Evolutionary conservation across 306 rosid species (phyloP).

Genomic region (Sicyos edulis): DNA sequence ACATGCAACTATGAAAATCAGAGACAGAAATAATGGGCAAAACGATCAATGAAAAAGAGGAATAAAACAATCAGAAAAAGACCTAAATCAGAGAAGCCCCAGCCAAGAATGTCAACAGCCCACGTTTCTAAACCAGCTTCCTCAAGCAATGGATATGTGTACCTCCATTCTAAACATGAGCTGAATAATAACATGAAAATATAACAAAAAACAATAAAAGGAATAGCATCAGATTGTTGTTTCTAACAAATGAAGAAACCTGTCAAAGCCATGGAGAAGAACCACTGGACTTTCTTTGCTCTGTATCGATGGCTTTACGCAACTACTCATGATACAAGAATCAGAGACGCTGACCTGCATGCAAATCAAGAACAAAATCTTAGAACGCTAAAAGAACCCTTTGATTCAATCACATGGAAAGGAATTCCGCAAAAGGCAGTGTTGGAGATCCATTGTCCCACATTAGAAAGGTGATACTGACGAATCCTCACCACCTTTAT

Average conservation of each 20-base stretch:
- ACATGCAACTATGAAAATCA: constrained; percentile 19
- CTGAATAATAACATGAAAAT: constrained; percentile 52
- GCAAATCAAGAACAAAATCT: not conserved
- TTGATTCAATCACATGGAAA: not conserved
- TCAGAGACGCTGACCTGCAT: constrained; percentile 56
- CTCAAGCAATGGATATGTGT: constrained; percentile 72
- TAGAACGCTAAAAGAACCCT: not conserved
- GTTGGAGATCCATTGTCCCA: too few relatives aligned
- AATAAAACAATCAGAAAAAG: constrained; percentile 21
- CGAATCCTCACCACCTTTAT: too few relatives aligned
- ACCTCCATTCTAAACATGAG: constrained; percentile 97
- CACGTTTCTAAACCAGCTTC: constrained; percentile 79
- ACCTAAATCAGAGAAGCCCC: constrained; percentile 99
- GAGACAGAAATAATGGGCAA: not conserved
- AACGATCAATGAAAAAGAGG: not conserved
- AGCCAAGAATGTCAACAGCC: constrained; percentile 96
- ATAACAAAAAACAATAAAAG: constrained; percentile 5
- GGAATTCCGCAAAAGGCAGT: not conserved
- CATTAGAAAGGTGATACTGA: too few relatives aligned
- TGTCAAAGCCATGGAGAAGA: constrained; percentile 92
- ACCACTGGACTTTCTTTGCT: constrained; percentile 60
- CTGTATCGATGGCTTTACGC: constrained; percentile 63
- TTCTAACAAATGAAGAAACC: constrained; percentile 32
- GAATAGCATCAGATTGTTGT: not conserved
- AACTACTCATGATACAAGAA: constrained; percentile 66